A percentile compares a stretch with the other conserved stretches of the same genome.
Evolutionary conservation across 2,329 filamentous ascomycete genomes (phyloP).

Genomic region (Diaporthe capsici): DNA sequence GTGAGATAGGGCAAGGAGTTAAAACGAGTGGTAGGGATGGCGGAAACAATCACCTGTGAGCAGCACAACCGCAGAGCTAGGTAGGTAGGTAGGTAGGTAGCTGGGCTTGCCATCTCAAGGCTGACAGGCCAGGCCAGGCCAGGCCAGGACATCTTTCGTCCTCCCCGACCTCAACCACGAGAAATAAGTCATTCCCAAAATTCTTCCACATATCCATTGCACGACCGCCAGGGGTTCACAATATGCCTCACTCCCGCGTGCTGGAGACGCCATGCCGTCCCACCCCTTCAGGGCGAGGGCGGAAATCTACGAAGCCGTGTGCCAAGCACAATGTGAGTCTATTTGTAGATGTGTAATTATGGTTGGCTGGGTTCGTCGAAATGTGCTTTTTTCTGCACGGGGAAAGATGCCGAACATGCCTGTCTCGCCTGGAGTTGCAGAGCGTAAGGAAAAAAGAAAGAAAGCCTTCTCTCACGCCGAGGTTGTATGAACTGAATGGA

Average conservation of each 20-base stretch:
- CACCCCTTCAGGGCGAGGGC: too few species aligned
- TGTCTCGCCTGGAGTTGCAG: not conserved
- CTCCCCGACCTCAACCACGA: too few species aligned
- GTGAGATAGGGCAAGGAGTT: not conserved
- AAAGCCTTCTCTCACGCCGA: not conserved
- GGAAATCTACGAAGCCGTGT: not conserved
- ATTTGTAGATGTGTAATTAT: not conserved
- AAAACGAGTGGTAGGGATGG: too few species aligned
- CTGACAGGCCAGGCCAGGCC: too few species aligned
- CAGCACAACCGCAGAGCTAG: not conserved
- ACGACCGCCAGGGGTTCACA: not conserved
- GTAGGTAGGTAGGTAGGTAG: too few species aligned
- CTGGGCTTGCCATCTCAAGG: too few species aligned
- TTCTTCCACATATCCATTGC: too few species aligned
- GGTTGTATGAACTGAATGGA: not conserved
- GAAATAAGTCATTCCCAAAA: not conserved
- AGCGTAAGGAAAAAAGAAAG: not conserved
- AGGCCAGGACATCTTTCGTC: too few species aligned
- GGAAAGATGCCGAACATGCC: not conserved
- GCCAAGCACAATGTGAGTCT: not conserved
- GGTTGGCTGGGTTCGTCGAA: not conserved
- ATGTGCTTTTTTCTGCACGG: not conserved
- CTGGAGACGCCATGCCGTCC: not conserved
- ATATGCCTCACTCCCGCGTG: not conserved
- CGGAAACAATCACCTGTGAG: too few species aligned